phyloP scores from a whole-genome alignment of 768 basidiomycete genomes.

The Suillus lakei region DNA sequence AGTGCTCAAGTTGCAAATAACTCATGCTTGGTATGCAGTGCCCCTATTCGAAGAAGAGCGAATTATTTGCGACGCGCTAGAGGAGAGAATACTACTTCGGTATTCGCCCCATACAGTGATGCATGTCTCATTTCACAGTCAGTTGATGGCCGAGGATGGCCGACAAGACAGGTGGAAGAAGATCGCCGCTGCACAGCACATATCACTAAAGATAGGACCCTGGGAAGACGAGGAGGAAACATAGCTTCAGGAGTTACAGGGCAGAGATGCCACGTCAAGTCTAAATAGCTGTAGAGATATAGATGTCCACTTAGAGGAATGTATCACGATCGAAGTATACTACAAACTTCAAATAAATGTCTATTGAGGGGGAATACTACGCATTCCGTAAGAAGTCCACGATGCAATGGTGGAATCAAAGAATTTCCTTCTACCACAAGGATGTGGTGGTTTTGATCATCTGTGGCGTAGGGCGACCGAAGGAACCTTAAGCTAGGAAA shows the following conservation, averaged over 20 bases:
- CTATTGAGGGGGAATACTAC: neutral
- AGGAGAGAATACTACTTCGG: constrained; percentile 21
- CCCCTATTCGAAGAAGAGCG: constrained; percentile 38
- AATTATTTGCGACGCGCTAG: constrained; percentile 35
- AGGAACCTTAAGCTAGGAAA: constrained; percentile 46
- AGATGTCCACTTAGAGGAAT: neutral
- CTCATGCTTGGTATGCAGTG: constrained; percentile 38
- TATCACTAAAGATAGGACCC: constrained; percentile 31
- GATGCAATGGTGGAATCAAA: neutral
- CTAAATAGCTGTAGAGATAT: constrained; percentile 4
- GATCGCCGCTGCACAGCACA: constrained; percentile 26
- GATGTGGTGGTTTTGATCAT: constrained; percentile 24
- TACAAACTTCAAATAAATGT: constrained; percentile 8
- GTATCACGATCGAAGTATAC: neutral
- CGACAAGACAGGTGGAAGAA: constrained; percentile 28
- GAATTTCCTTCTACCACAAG: constrained; percentile 14
- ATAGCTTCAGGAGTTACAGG: neutral
- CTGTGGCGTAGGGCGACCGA: constrained; percentile 48
- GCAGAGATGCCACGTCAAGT: neutral
- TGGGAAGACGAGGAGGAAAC: constrained; percentile 32
- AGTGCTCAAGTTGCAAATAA: constrained; percentile 42
- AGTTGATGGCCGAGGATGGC: constrained; percentile 25
- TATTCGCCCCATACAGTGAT: constrained; percentile 14
- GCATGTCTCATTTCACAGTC: constrained; percentile 24
- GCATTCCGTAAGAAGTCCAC: neutral